A percentile compares a stretch with the other conserved stretches of the same genome.
Conservation (phyloP, 495 filamentous ascomycete genomes). For the Talaromyces borbonicus region DNA sequence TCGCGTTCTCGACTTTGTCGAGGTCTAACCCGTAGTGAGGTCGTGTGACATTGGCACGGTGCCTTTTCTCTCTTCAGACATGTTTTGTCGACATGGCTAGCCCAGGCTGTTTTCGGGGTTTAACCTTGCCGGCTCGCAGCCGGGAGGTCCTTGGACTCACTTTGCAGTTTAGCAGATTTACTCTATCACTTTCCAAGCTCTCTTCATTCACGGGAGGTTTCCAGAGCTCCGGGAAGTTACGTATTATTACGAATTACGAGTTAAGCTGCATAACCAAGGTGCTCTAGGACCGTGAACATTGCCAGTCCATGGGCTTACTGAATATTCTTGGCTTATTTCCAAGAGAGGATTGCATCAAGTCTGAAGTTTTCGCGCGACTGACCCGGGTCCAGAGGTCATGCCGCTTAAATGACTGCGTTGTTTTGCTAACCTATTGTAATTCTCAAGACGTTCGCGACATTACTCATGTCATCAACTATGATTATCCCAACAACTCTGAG, state of each 20-base stretch:
- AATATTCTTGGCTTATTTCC: slow-evolving; percentile 18
- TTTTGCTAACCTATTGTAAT: slow-evolving; percentile 65
- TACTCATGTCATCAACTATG: slow-evolving; percentile 99
- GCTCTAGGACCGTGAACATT: slow-evolving; percentile 64
- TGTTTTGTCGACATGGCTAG: slow-evolving; percentile 71
- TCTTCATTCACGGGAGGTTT: slow-evolving; percentile 38
- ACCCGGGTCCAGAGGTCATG: slow-evolving; percentile 44
- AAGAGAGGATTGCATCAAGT: slow-evolving; percentile 62
- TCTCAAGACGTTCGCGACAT: slow-evolving; percentile 98
- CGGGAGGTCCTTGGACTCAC: slow-evolving; percentile 78
- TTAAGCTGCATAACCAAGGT: slow-evolving; percentile 60
- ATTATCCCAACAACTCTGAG: slow-evolving; percentile 99
- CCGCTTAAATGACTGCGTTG: slow-evolving; percentile 31
- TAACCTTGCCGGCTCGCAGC: slow-evolving; percentile 59
- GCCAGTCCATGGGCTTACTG: slow-evolving; percentile 37
- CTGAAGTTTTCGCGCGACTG: slow-evolving; percentile 43
- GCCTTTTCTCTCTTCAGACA: slow-evolving; percentile 80
- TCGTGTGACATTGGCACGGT: slow-evolving; percentile 67
- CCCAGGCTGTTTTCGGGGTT: slow-evolving; percentile 71
- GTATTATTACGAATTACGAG: slow-evolving; percentile 61
- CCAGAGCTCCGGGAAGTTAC: slow-evolving; percentile 68
- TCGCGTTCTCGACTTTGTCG: slow-evolving; percentile 17
- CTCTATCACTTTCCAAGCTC: slow-evolving; percentile 60
- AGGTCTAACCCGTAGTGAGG: slow-evolving; percentile 36
- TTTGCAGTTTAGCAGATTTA: slow-evolving; percentile 66